Conservation (phyloP, 495 filamentous ascomycete genomes). For the Venustampulla echinocandica region DNA sequence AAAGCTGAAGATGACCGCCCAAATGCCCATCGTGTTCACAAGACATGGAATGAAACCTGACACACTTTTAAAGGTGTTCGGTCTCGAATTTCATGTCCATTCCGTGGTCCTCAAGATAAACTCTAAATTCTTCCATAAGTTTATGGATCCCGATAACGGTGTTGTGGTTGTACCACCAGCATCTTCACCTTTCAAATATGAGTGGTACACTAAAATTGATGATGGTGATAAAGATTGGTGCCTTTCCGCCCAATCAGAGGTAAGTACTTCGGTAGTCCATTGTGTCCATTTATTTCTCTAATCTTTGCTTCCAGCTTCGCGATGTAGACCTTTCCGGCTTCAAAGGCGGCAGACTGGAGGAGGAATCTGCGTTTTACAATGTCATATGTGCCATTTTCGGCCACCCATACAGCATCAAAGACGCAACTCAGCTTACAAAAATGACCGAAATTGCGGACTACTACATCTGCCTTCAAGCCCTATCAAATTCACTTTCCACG, state of each 20-base stretch:
- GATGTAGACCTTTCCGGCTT: background rate
- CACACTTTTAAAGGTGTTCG: slow-evolving; percentile 4
- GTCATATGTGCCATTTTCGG: slow-evolving; percentile 7
- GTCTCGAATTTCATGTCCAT: slow-evolving; percentile 12
- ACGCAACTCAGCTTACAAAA: background rate
- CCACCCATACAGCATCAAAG: background rate
- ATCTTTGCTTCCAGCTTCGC: background rate
- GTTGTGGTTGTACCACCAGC: background rate
- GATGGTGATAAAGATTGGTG: slow-evolving; percentile 1
- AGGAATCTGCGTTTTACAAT: slow-evolving; percentile 2
- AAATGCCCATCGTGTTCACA: slow-evolving; percentile 2
- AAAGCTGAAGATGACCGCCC: background rate
- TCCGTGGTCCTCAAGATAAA: slow-evolving; percentile 1
- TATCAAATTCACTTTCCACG: background rate
- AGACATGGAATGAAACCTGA: slow-evolving; percentile 2
- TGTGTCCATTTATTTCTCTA: background rate
- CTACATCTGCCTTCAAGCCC: slow-evolving; percentile 2
- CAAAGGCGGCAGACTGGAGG: background rate
- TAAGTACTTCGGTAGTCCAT: background rate
- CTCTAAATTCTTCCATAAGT: slow-evolving; percentile 10
- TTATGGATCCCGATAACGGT: slow-evolving; percentile 4
- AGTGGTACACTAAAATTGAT: slow-evolving; percentile 6
- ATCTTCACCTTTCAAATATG: background rate
- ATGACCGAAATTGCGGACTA: slow-evolving; percentile 13
- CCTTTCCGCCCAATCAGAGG: background rate